phyloP scores from a whole-genome alignment of 2,329 filamentous ascomycete genomes.

The Colletotrichum trifolii region DNA sequence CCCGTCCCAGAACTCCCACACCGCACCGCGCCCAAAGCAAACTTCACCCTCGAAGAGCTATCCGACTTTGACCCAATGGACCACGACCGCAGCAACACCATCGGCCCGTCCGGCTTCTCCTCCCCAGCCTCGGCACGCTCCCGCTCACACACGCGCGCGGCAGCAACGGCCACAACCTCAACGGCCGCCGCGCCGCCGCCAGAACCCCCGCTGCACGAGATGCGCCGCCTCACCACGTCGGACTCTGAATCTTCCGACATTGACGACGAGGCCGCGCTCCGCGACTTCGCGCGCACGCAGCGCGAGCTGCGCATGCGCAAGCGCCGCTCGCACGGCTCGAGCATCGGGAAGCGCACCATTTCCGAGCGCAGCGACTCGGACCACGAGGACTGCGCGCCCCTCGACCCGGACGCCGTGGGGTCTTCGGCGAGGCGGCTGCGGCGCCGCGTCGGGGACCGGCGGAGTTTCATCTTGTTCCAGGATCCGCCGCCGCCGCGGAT shows the following conservation, averaged over 20 bases:
- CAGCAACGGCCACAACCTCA: too few relatives aligned
- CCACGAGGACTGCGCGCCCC: slow-evolving; percentile 45
- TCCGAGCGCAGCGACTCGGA: slow-evolving; percentile 65
- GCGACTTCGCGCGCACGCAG: slow-evolving; percentile 52
- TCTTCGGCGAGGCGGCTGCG: slow-evolving; percentile 60
- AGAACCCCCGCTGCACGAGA: slow-evolving; percentile 54
- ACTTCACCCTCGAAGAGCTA: slow-evolving; percentile 57
- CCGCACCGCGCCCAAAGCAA: slow-evolving; percentile 9
- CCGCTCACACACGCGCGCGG: slow-evolving; percentile 43
- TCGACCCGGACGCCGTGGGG: slow-evolving; percentile 53
- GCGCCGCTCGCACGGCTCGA: slow-evolving; percentile 63
- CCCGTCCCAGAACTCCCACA: slow-evolving; percentile 6
- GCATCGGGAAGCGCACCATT: slow-evolving; percentile 65
- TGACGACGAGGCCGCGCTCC: slow-evolving; percentile 45
- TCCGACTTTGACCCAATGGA: slow-evolving; percentile 58
- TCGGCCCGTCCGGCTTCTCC: slow-evolving; percentile 60
- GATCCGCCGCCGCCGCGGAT: slow-evolving; percentile 63
- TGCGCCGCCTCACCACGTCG: slow-evolving; percentile 56
- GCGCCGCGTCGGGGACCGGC: slow-evolving; percentile 57
- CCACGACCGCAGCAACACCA: slow-evolving; percentile 53
- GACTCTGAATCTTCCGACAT: slow-evolving; percentile 49
- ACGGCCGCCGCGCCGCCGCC: slow-evolving; percentile 36
- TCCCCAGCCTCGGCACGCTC: slow-evolving; percentile 54
- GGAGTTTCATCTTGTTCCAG: slow-evolving; percentile 56
- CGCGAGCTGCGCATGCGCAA: slow-evolving; percentile 56